Evolutionary conservation across 192 early-diverging fungal species (phyloP), one percentile per base, ranked within the genome.

Genomic region (Coemansia sp.): DNA sequence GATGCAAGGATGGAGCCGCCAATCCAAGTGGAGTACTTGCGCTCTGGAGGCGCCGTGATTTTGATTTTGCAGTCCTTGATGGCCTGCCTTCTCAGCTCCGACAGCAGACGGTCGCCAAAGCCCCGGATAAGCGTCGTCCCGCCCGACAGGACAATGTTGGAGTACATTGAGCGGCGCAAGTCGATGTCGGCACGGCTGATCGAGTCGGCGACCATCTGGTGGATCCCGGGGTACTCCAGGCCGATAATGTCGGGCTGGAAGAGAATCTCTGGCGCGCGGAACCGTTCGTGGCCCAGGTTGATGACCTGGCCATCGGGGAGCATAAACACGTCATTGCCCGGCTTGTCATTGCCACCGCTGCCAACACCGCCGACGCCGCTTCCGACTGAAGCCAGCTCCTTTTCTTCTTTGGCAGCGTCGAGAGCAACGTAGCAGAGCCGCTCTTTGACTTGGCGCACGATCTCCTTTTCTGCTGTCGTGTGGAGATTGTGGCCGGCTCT

Each of bases 21-120:
- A 68, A 98, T 96, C 96, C 97, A 99, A 31, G 96, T 98, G 31
- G 93, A 93, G 81, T 96, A 99, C 76, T 96, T 98, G 63, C 97
- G 91, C 86, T 99, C 97, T 27, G 94, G 96, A 42, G 95, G 96
- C 0, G 96, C 96, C 36, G 89, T 94, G 67, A 99, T 97, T 76
- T 95, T 97, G 76, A 99, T 96, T 84, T 97, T 99, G 71, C 94
- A 86, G 67, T 98, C 96, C 71, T 94, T 95, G 40, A 94, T 73
- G 6, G 95, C 93, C 64, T 94, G 79, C 70, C 91, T 94, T 64
- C 92, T 93, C 59, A 97, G 86, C 76, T 99, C 97, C 46, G 81
- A 77, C 80, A 99, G 86, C 61, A 99, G 71, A 11, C 96, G 89
- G 64, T 98, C 96, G 57, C 96, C 96, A 82, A 98, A 97, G 45